phyloP scores from a whole-genome alignment of 1,139 yeast genomes.

The Scheffersomyces parashehatae region DNA sequence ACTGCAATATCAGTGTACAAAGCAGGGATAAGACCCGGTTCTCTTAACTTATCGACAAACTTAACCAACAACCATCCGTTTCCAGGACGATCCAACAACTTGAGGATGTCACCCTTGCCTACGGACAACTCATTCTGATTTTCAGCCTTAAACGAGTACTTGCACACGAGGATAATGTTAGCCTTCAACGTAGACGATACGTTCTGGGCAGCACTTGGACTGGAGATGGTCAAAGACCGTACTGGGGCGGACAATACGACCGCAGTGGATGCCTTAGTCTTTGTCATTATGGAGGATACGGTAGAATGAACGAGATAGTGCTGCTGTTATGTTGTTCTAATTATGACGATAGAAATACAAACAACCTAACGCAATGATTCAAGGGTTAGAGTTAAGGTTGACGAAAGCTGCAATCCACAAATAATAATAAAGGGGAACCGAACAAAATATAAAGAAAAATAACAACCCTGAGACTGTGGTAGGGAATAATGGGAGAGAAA shows the following conservation, averaged over 20 bases:
- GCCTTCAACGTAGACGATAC: constrained; percentile 17
- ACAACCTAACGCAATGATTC: too few relatives aligned
- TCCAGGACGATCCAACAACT: constrained; percentile 38
- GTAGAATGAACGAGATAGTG: too few relatives aligned
- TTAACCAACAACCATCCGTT: constrained; percentile 49
- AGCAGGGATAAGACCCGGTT: constrained; percentile 46
- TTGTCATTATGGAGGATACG: too few relatives aligned
- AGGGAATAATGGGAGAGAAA: too few relatives aligned
- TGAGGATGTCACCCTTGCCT: constrained; percentile 41
- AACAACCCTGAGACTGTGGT: too few relatives aligned
- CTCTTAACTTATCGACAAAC: constrained; percentile 35
- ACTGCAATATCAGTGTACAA: constrained; percentile 48
- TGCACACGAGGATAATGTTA: constrained; percentile 41
- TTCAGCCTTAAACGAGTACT: constrained; percentile 38
- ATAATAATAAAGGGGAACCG: too few relatives aligned
- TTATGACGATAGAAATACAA: too few relatives aligned
- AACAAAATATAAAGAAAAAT: too few relatives aligned
- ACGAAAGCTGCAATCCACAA: too few relatives aligned
- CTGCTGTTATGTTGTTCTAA: too few relatives aligned
- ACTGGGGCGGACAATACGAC: constrained; percentile 1
- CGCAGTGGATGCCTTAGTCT: too few relatives aligned
- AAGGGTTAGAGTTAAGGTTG: too few relatives aligned
- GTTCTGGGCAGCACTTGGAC: constrained; percentile 16
- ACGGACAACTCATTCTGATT: constrained; percentile 33
- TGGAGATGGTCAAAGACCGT: constrained; percentile 19